phyloP scores from a whole-genome alignment of 495 filamentous ascomycete genomes.

The Daldinia concentrica region DNA sequence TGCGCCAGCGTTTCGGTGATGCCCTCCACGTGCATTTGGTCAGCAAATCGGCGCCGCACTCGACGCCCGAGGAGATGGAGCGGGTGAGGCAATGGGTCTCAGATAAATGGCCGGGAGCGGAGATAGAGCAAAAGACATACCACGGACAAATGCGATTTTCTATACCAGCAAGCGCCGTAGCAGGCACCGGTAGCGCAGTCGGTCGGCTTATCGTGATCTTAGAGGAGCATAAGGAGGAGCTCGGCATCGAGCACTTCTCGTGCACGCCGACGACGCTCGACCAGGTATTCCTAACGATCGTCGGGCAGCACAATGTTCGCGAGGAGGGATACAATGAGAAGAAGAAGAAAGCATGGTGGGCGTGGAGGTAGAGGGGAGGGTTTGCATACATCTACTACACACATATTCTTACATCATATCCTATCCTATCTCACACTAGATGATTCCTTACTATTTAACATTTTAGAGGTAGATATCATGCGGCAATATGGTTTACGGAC shows the following conservation, averaged over 20 bases:
- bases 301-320: constrained; percentile 75
- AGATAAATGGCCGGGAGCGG: constrained; percentile 63
- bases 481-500: not conserved
- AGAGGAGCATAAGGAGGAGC: constrained; percentile 69
- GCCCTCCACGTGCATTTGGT: constrained; percentile 75
- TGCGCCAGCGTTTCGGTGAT: constrained; percentile 69
- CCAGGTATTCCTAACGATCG: constrained; percentile 86
- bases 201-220: constrained; percentile 74
- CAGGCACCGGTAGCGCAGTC: constrained; percentile 50
- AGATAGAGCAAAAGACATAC: constrained; percentile 75
- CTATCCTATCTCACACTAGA: not conserved
- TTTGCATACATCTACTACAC: too few species aligned
- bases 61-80: constrained; percentile 69
- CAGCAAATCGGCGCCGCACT: constrained; percentile 75
- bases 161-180: constrained; percentile 61
- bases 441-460: not conserved
- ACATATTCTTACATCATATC: not conserved
- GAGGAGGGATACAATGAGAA: constrained; percentile 74
- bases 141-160: constrained; percentile 85
- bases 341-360: constrained; percentile 47
- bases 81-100: constrained; percentile 69
- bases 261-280: constrained; percentile 85
- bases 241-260: constrained; percentile 81
- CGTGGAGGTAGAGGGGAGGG: constrained; percentile 15
- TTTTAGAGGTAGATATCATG: constrained; percentile 5